A percentile compares a stretch with the other conserved stretches of the same genome.
Conservation (phyloP, 345 rosid genomes). For the Eucalyptus cladocalyx region DNA sequence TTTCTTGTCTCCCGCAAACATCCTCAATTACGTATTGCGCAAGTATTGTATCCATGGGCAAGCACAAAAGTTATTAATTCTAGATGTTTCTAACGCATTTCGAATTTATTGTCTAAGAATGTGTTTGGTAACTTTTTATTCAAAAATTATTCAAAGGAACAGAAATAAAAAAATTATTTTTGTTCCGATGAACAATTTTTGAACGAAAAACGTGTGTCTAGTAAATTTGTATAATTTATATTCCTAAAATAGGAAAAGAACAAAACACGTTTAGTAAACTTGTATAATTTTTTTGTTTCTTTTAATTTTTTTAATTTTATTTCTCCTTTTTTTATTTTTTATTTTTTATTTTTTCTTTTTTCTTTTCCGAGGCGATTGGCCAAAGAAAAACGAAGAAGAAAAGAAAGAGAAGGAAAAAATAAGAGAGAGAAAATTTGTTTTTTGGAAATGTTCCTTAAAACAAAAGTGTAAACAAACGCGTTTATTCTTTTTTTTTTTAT, state of each 20-base stretch:
- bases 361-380: too few species aligned
- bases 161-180: fast-evolving
- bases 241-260: too few species aligned
- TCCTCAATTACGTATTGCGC: background rate
- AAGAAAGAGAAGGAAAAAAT: too few species aligned
- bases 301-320: too few species aligned
- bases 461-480: too few species aligned
- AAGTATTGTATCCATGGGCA: background rate
- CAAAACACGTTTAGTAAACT: fast-evolving
- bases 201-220: fast-evolving
- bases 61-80: background rate
- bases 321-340: fast-evolving
- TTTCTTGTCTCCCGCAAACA: background rate
- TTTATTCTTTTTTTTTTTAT: too few species aligned
- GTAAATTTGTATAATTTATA: too few species aligned
- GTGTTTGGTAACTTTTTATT: fast-evolving
- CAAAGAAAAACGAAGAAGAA: too few species aligned
- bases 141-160: fast-evolving
- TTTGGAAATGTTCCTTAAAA: fast-evolving
- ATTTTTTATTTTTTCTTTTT: too few species aligned
- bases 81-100: background rate
- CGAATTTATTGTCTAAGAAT: too few species aligned
- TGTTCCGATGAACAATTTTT: fast-evolving
- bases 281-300: too few species aligned
- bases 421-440: too few species aligned